Evolutionary conservation across 2,329 filamentous ascomycete species (phyloP).

Genomic region (Biscogniauxia sp.): DNA sequence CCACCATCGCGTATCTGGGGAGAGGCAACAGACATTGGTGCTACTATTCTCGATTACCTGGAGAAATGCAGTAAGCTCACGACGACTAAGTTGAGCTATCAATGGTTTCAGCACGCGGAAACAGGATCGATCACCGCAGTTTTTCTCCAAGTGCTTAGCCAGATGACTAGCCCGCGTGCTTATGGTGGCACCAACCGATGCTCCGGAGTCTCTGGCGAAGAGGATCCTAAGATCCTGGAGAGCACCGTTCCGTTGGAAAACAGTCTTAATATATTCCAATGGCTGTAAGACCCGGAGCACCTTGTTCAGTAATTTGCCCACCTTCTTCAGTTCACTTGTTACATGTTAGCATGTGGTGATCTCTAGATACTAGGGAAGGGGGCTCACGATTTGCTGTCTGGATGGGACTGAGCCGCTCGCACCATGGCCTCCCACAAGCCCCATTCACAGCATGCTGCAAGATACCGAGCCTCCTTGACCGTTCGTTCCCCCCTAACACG

Average conservation of each 20-base stretch:
- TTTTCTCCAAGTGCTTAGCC: background rate
- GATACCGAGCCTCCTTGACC: slow-evolving; percentile 2
- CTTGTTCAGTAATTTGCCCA: background rate
- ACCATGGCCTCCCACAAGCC: slow-evolving; percentile 40
- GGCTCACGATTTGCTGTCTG: slow-evolving; percentile 34
- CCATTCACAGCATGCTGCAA: slow-evolving; percentile 26
- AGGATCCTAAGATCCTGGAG: background rate
- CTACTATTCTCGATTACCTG: background rate
- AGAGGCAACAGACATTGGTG: background rate
- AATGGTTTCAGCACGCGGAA: background rate
- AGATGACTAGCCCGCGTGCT: background rate
- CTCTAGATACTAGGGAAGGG: slow-evolving; percentile 12
- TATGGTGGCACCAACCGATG: background rate
- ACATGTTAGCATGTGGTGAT: background rate
- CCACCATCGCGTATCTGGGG: background rate
- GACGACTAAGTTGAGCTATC: background rate
- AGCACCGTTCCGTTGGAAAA: background rate
- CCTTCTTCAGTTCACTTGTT: background rate
- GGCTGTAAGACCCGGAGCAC: background rate
- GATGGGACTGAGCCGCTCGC: slow-evolving; percentile 35
- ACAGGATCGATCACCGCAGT: background rate
- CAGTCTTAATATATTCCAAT: background rate
- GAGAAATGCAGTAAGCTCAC: background rate
- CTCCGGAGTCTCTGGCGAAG: background rate
- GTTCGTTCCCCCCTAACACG: slow-evolving; percentile 8